Evolutionary conservation across 768 basidiomycete genomes (phyloP).

Genomic region (Gelatoporia subvermispora): DNA sequence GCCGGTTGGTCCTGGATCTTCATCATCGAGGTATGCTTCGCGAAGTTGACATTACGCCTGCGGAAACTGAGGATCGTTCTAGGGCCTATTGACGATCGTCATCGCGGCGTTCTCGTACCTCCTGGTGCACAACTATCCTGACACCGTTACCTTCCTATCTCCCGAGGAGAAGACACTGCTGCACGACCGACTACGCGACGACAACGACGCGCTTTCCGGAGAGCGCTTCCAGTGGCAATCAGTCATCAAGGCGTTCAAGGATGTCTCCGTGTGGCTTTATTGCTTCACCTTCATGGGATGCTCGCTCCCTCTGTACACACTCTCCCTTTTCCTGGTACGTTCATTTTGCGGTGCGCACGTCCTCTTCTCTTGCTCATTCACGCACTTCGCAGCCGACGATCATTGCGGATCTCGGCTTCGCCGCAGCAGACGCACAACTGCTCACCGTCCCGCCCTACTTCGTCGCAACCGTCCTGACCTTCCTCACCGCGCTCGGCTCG

Average conservation of each 20-base stretch:
- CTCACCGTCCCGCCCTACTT: slow-evolving; percentile 68
- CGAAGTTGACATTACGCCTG: not conserved
- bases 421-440: slow-evolving; percentile 52
- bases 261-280: slow-evolving; percentile 4
- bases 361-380: not conserved
- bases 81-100: slow-evolving; percentile 9
- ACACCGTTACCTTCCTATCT: slow-evolving; percentile 12
- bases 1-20: slow-evolving; percentile 31
- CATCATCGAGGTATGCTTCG: slow-evolving; percentile 35
- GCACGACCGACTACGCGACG: slow-evolving; percentile 1
- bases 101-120: slow-evolving; percentile 8
- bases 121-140: slow-evolving; percentile 14
- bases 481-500: slow-evolving; percentile 1
- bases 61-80: not conserved
- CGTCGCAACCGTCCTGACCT: slow-evolving; percentile 6
- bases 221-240: slow-evolving; percentile 1
- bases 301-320: slow-evolving; percentile 4
- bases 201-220: slow-evolving; percentile 4
- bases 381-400: not conserved
- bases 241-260: slow-evolving; percentile 2
- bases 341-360: not conserved
- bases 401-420: slow-evolving; percentile 48
- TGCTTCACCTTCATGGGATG: slow-evolving; percentile 4
- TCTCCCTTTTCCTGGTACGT: slow-evolving; percentile 1
- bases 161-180: slow-evolving; percentile 8